phyloP scores from a whole-genome alignment of 176 grass and related monocot species.

The Aegilops bicornis region DNA sequence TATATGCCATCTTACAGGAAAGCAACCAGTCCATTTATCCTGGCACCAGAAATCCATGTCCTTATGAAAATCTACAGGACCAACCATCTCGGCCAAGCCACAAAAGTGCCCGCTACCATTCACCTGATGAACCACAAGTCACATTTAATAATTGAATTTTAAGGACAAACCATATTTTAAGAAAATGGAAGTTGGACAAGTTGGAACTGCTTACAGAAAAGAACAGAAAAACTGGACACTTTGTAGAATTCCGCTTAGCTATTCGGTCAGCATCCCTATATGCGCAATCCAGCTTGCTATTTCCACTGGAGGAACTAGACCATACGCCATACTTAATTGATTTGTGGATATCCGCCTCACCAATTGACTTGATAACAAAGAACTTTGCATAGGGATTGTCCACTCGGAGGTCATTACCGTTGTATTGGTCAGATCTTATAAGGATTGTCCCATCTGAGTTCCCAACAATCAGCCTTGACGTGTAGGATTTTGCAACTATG shows the following conservation, averaged over 20 bases:
- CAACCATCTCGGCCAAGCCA: constrained; percentile 94
- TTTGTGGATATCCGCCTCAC: constrained; percentile 82
- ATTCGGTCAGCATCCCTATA: constrained; percentile 69
- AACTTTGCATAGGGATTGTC: constrained; percentile 84
- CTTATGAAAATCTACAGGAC: constrained; percentile 81
- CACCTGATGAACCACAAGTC: constrained; percentile 39
- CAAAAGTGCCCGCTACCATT: constrained; percentile 95
- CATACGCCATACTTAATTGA: constrained; percentile 85
- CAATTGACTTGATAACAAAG: constrained; percentile 87
- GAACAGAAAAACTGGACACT: constrained; percentile 87
- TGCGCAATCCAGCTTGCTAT: constrained; percentile 57
- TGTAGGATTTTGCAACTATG: constrained; percentile 47
- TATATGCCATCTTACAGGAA: constrained; percentile 94
- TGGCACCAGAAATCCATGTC: constrained; percentile 97
- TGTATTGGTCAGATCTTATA: constrained; percentile 59
- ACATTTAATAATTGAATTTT: constrained; percentile 5
- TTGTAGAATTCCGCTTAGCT: constrained; percentile 46
- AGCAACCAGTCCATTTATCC: constrained; percentile 94
- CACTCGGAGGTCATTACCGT: constrained; percentile 53
- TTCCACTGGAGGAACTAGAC: constrained; percentile 76
- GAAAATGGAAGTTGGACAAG: constrained; percentile 7
- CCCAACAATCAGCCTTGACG: constrained; percentile 35
- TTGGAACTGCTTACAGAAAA: constrained; percentile 76
- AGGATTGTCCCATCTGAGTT: constrained; percentile 53
- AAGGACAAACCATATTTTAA: background rate